Base-by-base conservation (phyloP, 345 rosid genomes). In the Salix arbutifolia region DNA sequence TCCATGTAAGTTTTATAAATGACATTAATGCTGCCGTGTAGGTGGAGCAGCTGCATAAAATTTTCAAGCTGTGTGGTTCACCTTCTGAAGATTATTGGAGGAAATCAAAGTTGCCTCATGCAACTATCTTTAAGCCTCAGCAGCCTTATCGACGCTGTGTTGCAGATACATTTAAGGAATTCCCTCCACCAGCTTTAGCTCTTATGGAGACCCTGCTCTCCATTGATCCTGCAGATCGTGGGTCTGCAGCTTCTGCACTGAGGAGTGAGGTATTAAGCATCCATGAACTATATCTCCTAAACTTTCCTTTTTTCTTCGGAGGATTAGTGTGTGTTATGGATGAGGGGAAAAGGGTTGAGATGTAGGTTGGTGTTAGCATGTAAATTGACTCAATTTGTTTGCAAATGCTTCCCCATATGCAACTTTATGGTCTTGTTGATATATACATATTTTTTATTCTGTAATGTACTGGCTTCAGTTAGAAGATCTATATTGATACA, bases 41-140 rank as follows among this genome's bases (percentile, higher is more conserved):
- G 99, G 98, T 93, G 81, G 99, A 96, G 87, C 99, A 96, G 85
- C 77, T 96, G 79, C 99, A 96, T 89, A 96, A 96, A 85, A 96
- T 96, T 71, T 96, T 93, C 84, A 96, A 96, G 87, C 92, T 96
- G 26, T 96, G 99, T 84, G 99, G 99, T 73, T 96, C 99, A 1
- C 99, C 99, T 60, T 84, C 97, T 0, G 99, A 93, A 78, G 97
- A 93, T 37, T 96, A 93, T 71, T 96, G 99, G 99, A 88, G 86
- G 73, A 96, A 93, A 78, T 91, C 99, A 1, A 96, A 88, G 87
- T 79, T 96, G 89, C 99, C 99, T 66, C 99, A 92, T 85, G 99
- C 98, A 46, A 96, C 98, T 28, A 93, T 96, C 65, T 96, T 96
- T 84, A 96, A 96, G 84, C 99, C 99, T 69, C 96, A 93, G 56